Base-by-base conservation (phyloP, 805 yeast genomes). In the Metschnikowia lunata region DNA sequence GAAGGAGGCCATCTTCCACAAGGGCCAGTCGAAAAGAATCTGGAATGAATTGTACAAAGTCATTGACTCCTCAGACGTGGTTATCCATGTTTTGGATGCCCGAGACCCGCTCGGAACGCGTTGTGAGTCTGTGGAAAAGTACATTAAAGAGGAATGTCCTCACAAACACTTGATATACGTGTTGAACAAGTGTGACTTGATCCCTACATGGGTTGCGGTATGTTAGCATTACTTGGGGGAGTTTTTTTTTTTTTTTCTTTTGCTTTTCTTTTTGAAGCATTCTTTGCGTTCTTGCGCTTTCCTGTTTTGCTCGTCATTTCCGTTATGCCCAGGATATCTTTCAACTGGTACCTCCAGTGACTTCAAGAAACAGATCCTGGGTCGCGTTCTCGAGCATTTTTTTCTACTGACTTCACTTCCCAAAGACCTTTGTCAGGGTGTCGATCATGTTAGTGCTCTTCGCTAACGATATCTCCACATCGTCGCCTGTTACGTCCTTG, bases 161-260 rank as follows among this genome's bases (percentile, higher is more conserved):
- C 99, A 93, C 64, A 91, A 91, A 70, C 99, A 93, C 75, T 75
- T 91, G 72, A 85, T 91, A 55, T 90, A 85, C 63, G 96, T 93
- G 45, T 72, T 91, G 69, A 91, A 91, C 79, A 91, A 91, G 76
- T 90, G 97, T 79, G 99, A 91, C 75, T 80, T 91, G 60, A 97
- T 91, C 41, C 99, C 99, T 52, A 91, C 97, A 37, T 91, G 98
- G 97, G 97, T 88, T 60, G 97, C 98, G 60, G 98, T 90, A 88
- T 79, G 98, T 89, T 45, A 34, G 4, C 23, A 18, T 18, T 18
- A 18, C 23, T 18, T n/a, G n/a, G n/a, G n/a, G n/a, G n/a, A 33
- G n/a, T n/a, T n/a, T n/a, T n/a, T n/a, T n/a, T n/a, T 31, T 34
- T 31, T 32, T 35, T 33, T 45, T 35, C 26, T 36, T 32, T 28